phyloP scores from a whole-genome alignment of 2,329 filamentous ascomycete genomes.

The Pestalotiopsis sp. region DNA sequence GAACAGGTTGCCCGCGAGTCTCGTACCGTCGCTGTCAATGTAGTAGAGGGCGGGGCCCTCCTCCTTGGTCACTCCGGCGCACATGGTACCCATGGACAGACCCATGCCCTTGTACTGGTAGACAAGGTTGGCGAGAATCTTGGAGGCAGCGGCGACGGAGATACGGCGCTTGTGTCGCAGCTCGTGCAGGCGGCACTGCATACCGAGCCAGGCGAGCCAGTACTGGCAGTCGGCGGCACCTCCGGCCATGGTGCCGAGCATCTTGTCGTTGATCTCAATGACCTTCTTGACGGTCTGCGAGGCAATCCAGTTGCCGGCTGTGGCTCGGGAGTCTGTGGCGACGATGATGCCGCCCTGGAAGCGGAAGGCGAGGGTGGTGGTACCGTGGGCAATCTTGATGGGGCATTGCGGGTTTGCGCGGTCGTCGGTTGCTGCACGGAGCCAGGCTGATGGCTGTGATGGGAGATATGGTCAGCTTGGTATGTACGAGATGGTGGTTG shows the following conservation, averaged over 20 bases:
- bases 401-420: conserved; percentile 94
- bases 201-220: conserved; percentile 98
- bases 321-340: conserved; percentile 95
- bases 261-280: conserved; percentile 93
- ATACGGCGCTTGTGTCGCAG: conserved; percentile 99
- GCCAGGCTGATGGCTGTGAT: conserved; percentile 82
- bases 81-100: conserved; percentile 99
- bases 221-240: conserved; percentile 99
- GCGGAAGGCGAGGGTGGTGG: conserved; percentile 95
- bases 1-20: conserved; percentile 92
- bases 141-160: conserved; percentile 93
- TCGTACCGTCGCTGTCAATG: conserved; percentile 95
- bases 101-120: conserved; percentile 99
- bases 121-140: conserved; percentile 97
- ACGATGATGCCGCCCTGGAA: conserved; percentile 99
- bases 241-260: conserved; percentile 97
- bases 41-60: conserved; percentile 99
- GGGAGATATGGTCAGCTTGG: conserved; percentile 11
- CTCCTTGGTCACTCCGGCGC: conserved; percentile 91
- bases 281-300: conserved; percentile 99
- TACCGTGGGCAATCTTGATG: conserved; percentile 99
- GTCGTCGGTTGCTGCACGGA: conserved; percentile 96
- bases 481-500: not conserved
- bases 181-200: conserved; percentile 99
- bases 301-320: conserved; percentile 98